Evolutionary conservation across 1,284 basidiomycete genomes (phyloP).

Genomic region (Stygiomarasmius scandens): DNA sequence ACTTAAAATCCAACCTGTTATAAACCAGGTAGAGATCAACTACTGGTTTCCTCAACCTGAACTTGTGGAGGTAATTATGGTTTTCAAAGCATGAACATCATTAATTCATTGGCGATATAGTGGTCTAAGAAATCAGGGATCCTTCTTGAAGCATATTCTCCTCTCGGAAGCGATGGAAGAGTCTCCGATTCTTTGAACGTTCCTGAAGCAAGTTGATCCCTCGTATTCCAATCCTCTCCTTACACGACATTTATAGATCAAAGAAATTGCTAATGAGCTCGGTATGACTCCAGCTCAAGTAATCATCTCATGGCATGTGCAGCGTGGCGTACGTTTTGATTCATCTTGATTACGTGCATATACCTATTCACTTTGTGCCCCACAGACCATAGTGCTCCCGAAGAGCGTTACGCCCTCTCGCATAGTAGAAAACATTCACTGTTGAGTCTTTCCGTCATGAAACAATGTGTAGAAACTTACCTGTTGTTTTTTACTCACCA

Average conservation of each 20-base stretch:
- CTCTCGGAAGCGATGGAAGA: conserved; percentile 67
- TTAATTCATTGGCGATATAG: conserved; percentile 27
- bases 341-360: not conserved
- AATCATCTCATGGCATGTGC: conserved; percentile 79
- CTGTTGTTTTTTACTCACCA: conserved; percentile 23
- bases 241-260: conserved; percentile 38
- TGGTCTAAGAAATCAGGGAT: conserved; percentile 68
- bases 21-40: conserved; percentile 85
- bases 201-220: conserved; percentile 47
- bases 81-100: conserved; percentile 29
- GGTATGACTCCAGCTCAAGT: conserved; percentile 79
- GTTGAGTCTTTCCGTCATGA: conserved; percentile 32
- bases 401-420: conserved; percentile 79
- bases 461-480: not conserved
- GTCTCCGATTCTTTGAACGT: conserved; percentile 57
- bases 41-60: conserved; percentile 85
- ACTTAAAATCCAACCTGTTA: conserved; percentile 74
- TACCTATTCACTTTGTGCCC: conserved; percentile 1
- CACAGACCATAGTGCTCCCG: conserved; percentile 70
- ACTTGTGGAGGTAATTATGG: conserved; percentile 54
- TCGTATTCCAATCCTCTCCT: not conserved
- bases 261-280: conserved; percentile 63
- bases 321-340: conserved; percentile 68
- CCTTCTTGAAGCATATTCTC: conserved; percentile 79
- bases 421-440: conserved; percentile 70